Evolutionary conservation across 2,329 filamentous ascomycete genomes (phyloP), one percentile per base, ranked within the genome.

Genomic region (Bisporella sp.): DNA sequence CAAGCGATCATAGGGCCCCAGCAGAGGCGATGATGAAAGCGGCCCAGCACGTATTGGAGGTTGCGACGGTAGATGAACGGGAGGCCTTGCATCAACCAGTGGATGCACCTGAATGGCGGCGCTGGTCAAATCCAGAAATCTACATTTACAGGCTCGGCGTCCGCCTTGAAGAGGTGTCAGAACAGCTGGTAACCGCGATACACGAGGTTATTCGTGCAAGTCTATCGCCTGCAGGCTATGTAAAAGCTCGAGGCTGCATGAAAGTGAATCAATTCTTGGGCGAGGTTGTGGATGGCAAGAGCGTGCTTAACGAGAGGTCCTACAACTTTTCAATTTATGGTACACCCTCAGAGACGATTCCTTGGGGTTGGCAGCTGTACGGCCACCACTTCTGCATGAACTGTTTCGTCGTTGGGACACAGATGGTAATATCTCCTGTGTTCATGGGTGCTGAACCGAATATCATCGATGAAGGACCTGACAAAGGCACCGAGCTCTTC

Each of bases 401-500:
- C 60, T 74, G 85, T 30, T 85, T 89, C 64, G 71, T 89, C 48
- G 77, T 82, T 64, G 71, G 71, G 39, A 64, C 68, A 0, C 84
- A 89, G 63, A 80, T 89, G 32, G 70, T 88, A 47, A 71, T 88
- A 1, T 81, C 78, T 0, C 87, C 87, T 0, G 87, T 82, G 69
- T 91, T 91, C 66, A 88, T 84, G 0, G 87, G 87, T 49, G 87
- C 87, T 0, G 87, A 91, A 67, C 87, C 87, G 0, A 89, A 90
- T 58, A 13, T 49, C 13, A 56, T 56, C 29, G 54, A 56, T 9
- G 46, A 46, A 5, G 54, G 54, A 6, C 49, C 49, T 30, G 42
- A 44, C 21, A 40, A 35, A 1, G 54, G 52, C 4, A 47, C 37
- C 4, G 32, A 41, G 31, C 45, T 53, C 21, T 43, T 52, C 11